Evolutionary conservation across 805 yeast genomes (phyloP).

Genomic region (Yarrowia hollandica): DNA sequence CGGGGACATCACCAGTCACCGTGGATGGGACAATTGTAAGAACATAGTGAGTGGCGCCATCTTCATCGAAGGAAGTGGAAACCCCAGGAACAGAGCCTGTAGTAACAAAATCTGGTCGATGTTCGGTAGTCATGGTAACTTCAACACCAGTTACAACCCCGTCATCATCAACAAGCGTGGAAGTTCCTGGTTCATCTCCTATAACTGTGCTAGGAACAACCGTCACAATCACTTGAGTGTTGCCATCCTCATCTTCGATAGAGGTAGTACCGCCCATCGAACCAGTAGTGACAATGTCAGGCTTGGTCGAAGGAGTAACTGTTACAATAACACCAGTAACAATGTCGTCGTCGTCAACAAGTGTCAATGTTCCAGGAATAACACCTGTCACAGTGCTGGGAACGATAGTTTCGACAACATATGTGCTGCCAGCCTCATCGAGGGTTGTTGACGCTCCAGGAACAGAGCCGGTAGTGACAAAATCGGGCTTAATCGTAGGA

Average conservation of each 20-base stretch:
- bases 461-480: neutral
- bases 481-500: neutral
- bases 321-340: neutral
- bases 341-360: neutral
- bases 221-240: neutral
- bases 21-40: neutral
- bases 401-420: neutral
- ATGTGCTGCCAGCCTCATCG: neutral
- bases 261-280: neutral
- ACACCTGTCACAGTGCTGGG: neutral
- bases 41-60: neutral
- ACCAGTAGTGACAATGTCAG: neutral
- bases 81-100: neutral
- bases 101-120: neutral
- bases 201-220: neutral
- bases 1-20: neutral
- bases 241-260: neutral
- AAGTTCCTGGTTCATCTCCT: neutral
- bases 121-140: neutral
- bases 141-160: neutral
- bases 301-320: too few species aligned
- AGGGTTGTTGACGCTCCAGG: neutral
- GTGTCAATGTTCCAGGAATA: neutral
- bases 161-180: neutral
- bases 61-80: neutral